Evolutionary conservation across 169 alveolate genomes (phyloP).

Genomic region (Eimeria necatrix): DNA sequence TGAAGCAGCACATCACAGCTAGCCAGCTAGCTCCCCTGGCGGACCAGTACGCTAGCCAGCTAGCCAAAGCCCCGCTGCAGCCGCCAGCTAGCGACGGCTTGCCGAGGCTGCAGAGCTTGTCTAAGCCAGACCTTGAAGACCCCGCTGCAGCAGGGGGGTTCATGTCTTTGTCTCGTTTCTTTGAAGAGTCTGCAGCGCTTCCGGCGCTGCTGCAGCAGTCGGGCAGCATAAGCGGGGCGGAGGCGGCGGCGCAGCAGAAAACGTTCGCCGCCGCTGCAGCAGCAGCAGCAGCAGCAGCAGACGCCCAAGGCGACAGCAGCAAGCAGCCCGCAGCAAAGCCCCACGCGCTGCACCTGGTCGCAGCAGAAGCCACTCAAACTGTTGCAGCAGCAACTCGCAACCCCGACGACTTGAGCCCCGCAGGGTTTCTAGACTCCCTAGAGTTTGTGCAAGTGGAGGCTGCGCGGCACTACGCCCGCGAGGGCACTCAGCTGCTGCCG

Average conservation of each 20-base stretch:
- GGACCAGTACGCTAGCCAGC: neutral
- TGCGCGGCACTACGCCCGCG: conserved; percentile 44
- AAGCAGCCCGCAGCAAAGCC: neutral
- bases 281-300: conserved; percentile 1
- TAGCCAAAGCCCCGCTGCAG: conserved; percentile 21
- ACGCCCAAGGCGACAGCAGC: neutral
- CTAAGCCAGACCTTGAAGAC: neutral
- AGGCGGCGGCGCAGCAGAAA: conserved; percentile 54
- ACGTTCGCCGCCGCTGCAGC: neutral
- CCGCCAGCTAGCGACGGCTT: conserved; percentile 32
- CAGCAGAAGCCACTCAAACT: conserved; percentile 51
- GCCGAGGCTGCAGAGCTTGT: neutral
- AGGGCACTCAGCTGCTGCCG: neutral
- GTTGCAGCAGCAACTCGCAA: conserved; percentile 40
- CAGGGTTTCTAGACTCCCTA: conserved; percentile 31
- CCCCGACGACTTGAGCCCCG: conserved; percentile 50
- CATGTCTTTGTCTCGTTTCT: conserved; percentile 48
- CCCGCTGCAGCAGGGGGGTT: neutral
- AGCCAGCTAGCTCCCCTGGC: conserved; percentile 59
- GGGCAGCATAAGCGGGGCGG: neutral
- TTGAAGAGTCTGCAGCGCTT: neutral
- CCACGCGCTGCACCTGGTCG: conserved; percentile 37
- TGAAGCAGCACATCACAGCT: conserved; percentile 41
- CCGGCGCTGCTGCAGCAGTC: conserved; percentile 30
- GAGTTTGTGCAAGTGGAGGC: conserved; percentile 65